Evolutionary conservation across 306 rosid species (phyloP).

Genomic region (Quercus cerris): DNA sequence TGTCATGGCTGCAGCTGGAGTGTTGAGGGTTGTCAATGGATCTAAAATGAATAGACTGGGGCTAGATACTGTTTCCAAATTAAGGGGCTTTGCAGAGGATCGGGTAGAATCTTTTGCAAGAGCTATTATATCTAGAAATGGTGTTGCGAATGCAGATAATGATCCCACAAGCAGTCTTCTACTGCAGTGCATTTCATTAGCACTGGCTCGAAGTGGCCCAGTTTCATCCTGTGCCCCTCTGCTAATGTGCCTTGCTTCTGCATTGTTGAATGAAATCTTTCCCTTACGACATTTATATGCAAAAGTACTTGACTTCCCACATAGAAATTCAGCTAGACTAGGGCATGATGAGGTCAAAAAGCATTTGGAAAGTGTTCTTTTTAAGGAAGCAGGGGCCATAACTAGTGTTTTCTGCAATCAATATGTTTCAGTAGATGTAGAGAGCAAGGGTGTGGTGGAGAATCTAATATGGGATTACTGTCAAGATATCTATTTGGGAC

Average conservation of each 20-base stretch:
- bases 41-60: constrained; percentile 32
- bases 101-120: constrained; percentile 49
- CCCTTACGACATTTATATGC: constrained; percentile 59
- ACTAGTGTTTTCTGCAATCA: constrained; percentile 69
- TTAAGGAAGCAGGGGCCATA: constrained; percentile 82
- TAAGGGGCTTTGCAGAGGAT: constrained; percentile 46
- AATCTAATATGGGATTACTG: constrained; percentile 76
- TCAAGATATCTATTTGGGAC: constrained; percentile 56
- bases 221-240: constrained; percentile 56
- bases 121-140: constrained; percentile 36
- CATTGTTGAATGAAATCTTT: constrained; percentile 65
- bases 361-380: constrained; percentile 53
- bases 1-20: constrained; percentile 83
- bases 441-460: constrained; percentile 56
- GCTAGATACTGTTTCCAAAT: constrained; percentile 33
- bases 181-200: constrained; percentile 64
- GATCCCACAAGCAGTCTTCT: constrained; percentile 40
- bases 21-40: constrained; percentile 49
- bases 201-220: constrained; percentile 57
- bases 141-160: constrained; percentile 5
- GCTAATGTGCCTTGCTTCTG: constrained; percentile 58
- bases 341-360: constrained; percentile 49
- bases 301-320: constrained; percentile 31
- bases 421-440: constrained; percentile 62
- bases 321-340: constrained; percentile 23